These are phyloP conservation scores for Cladosporium phlei DNA, from an alignment of 2,329 filamentous ascomycete species.

Conservation along the genomic window DNA sequence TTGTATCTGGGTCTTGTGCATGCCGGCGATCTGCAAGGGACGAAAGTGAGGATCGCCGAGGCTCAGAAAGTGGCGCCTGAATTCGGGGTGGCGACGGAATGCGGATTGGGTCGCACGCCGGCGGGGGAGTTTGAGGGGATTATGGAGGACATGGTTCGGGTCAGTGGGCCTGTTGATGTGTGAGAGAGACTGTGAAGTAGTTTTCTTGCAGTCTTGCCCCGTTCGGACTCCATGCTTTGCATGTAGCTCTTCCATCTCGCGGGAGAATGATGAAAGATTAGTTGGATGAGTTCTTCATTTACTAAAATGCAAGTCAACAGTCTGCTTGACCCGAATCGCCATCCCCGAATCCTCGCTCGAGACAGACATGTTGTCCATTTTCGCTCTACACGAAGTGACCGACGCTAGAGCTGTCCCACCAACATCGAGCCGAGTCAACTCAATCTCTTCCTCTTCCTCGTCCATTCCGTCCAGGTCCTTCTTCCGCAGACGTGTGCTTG, in stretches of 20 bases:
- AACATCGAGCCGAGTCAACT: not conserved
- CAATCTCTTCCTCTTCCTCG: not conserved
- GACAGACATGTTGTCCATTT: not conserved
- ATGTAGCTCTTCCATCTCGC: too few species aligned
- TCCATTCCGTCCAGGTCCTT: too few species aligned
- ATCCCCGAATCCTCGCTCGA: constrained; percentile 5
- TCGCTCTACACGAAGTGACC: not conserved
- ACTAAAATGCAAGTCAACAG: too few species aligned
- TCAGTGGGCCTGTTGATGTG: too few species aligned
- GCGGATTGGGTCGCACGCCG: constrained; percentile 37
- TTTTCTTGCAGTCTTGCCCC: too few species aligned
- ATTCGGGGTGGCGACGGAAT: constrained; percentile 43
- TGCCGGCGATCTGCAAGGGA: constrained; percentile 36
- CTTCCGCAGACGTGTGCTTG: too few species aligned
- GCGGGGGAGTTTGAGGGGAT: constrained; percentile 28
- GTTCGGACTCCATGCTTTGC: too few species aligned
- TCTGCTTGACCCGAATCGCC: constrained; percentile 1
- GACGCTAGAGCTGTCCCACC: not conserved
- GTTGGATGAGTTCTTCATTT: too few species aligned
- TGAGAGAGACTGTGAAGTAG: too few species aligned
- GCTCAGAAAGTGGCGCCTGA: constrained; percentile 30
- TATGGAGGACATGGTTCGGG: too few species aligned
- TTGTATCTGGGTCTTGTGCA: constrained; percentile 42
- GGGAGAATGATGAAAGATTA: too few species aligned
- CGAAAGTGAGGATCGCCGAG: constrained; percentile 34